phyloP scores from a whole-genome alignment of 2,329 filamentous ascomycete genomes.

The Seiridium cupressi region DNA sequence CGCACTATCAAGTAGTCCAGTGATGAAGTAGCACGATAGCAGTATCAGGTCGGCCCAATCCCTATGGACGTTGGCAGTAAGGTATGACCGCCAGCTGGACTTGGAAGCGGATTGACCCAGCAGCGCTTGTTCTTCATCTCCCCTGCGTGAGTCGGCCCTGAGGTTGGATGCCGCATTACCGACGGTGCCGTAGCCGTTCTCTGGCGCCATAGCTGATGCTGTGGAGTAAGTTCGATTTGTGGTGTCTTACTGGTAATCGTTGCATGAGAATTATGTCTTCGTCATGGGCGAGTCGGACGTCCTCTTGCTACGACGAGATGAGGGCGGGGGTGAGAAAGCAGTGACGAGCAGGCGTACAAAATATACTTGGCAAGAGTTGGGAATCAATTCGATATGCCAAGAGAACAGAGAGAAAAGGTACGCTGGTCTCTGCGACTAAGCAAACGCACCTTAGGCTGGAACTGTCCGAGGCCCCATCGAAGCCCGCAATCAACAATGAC shows the following conservation, averaged over 20 bases:
- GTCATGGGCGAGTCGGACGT: too few species aligned
- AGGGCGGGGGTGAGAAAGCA: too few species aligned
- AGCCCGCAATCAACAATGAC: too few species aligned
- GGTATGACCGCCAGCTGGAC: slow-evolving; percentile 26
- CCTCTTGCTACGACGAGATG: too few species aligned
- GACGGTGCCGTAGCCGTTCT: slow-evolving; percentile 26
- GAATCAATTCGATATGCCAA: too few species aligned
- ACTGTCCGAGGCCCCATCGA: too few species aligned
- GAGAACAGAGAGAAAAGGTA: too few species aligned
- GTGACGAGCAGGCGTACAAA: too few species aligned
- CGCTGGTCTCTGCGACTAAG: too few species aligned
- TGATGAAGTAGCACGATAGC: slow-evolving; percentile 72
- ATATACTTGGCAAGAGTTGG: too few species aligned
- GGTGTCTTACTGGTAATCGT: not conserved
- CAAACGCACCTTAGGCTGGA: too few species aligned
- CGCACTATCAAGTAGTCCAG: slow-evolving; percentile 73
- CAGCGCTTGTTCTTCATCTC: slow-evolving; percentile 33
- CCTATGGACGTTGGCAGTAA: slow-evolving; percentile 51
- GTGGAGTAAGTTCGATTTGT: not conserved
- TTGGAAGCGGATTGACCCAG: slow-evolving; percentile 19
- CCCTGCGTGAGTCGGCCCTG: slow-evolving; percentile 7
- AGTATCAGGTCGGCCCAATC: slow-evolving; percentile 67
- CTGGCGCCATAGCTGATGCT: slow-evolving; percentile 17
- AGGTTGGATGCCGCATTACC: slow-evolving; percentile 11
- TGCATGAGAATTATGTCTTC: too few species aligned